Conservation (phyloP, 108 stramenopile species). For the Stephanodiscus minutulus region DNA sequence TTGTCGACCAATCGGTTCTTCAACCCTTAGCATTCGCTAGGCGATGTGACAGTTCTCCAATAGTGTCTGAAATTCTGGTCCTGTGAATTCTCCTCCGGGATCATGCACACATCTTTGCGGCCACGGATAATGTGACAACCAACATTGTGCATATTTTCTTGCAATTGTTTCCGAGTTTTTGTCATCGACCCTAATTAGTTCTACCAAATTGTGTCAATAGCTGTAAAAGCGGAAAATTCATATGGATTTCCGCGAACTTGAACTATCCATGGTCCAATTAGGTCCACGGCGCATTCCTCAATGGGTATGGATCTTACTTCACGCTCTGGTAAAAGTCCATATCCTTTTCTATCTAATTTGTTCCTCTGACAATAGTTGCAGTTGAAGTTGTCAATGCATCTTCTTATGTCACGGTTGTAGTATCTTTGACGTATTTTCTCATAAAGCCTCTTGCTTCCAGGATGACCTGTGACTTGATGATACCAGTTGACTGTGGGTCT, state of each 20-base stretch:
- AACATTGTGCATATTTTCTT: too few species aligned
- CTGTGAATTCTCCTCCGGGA: too few species aligned
- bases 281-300: slow-evolving; percentile 37
- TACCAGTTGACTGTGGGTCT: slow-evolving; percentile 30
- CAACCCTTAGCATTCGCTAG: too few species aligned
- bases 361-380: slow-evolving; percentile 36
- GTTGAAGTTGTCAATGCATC: slow-evolving; percentile 2
- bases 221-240: slow-evolving; percentile 35
- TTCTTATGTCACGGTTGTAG: slow-evolving; percentile 1
- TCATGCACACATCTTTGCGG: too few species aligned
- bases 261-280: slow-evolving; percentile 53
- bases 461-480: slow-evolving; percentile 40
- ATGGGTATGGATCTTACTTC: slow-evolving; percentile 18
- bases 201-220: slow-evolving; percentile 50
- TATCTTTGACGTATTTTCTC: slow-evolving; percentile 21
- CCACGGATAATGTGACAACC: too few species aligned
- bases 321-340: slow-evolving; percentile 29
- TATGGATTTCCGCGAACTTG: slow-evolving; percentile 4
- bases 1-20: too few species aligned
- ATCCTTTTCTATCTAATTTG: slow-evolving; percentile 10
- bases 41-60: too few species aligned
- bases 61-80: too few species aligned
- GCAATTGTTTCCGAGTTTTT: slow-evolving; percentile 32
- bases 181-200: slow-evolving; percentile 27
- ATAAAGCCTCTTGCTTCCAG: slow-evolving; percentile 10